A percentile compares a stretch with the other conserved stretches of the same genome.
Evolutionary conservation across 352 stramenopile genomes (phyloP).

Genomic region (Phytophthora europaea): DNA sequence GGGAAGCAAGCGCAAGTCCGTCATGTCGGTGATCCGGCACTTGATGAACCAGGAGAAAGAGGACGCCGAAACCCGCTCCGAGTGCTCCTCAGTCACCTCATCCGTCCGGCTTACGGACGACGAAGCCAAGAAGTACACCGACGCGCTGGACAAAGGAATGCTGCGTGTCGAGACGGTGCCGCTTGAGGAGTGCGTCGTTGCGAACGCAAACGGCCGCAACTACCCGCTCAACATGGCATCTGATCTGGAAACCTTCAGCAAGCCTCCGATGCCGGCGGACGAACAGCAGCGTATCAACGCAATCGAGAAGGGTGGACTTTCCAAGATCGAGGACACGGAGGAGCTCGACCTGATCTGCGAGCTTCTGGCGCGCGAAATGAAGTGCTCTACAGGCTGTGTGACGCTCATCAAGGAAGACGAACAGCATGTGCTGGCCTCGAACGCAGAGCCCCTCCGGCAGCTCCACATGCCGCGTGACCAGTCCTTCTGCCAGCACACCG

Average conservation of each 20-base stretch:
- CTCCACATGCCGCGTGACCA: conserved; percentile 61
- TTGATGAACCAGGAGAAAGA: conserved; percentile 59
- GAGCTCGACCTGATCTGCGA: conserved; percentile 73
- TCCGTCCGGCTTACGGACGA: conserved; percentile 36
- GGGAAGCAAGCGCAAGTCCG: conserved; percentile 43
- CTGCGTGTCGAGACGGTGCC: conserved; percentile 36
- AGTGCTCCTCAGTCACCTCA: conserved; percentile 29
- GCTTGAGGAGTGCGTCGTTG: conserved; percentile 45
- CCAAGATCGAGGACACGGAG: conserved; percentile 58
- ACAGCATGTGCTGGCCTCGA: conserved; percentile 57
- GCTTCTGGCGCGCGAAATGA: conserved; percentile 64
- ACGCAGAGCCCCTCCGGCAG: conserved; percentile 36
- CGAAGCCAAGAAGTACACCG: conserved; percentile 41
- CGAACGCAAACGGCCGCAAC: conserved; percentile 41
- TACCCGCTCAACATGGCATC: conserved; percentile 53
- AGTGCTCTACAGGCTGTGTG: conserved; percentile 60
- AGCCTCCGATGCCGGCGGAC: conserved; percentile 48
- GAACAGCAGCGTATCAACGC: conserved; percentile 47
- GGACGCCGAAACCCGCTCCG: conserved; percentile 20
- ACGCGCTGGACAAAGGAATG: conserved; percentile 44
- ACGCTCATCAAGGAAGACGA: conserved; percentile 68
- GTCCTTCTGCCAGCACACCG: conserved; percentile 76
- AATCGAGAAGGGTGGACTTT: conserved; percentile 49
- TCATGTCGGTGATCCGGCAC: conserved; percentile 72
- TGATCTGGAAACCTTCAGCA: conserved; percentile 22